Conservation (phyloP, 1,139 yeast genomes). For the Pichia sp. region DNA sequence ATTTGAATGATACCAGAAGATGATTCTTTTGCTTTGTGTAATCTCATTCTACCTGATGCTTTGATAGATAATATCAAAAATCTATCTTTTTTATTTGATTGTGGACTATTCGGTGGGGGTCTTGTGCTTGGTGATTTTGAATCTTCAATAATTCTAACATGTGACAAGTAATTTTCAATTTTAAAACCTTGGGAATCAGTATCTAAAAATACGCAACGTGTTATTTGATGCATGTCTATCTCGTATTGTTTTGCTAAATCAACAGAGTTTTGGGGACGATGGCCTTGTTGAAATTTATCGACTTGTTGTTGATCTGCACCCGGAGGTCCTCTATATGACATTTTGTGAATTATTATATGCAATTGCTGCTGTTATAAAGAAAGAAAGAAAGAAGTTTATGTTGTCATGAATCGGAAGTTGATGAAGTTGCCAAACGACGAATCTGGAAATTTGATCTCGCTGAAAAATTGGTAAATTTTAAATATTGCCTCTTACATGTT, state of each 20-base stretch:
- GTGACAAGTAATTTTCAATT: conserved; percentile 50
- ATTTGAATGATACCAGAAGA: conserved; percentile 73
- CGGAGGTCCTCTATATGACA: neutral
- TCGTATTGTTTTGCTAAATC: conserved; percentile 48
- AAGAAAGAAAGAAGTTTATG: neutral
- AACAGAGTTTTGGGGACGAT: conserved; percentile 17
- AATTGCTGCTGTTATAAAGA: neutral
- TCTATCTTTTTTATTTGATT: conserved; percentile 39
- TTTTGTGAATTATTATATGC: neutral
- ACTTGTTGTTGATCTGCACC: neutral
- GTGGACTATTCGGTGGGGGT: conserved; percentile 38
- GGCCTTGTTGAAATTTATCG: conserved; percentile 9
- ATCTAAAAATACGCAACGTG: conserved; percentile 32
- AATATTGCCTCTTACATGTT: too few relatives aligned
- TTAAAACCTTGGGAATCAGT: conserved; percentile 31
- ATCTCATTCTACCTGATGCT: conserved; percentile 55
- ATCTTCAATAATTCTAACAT: conserved; percentile 52
- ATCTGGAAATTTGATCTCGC: neutral
- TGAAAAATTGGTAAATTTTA: too few relatives aligned
- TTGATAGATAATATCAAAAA: conserved; percentile 44
- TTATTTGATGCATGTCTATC: conserved; percentile 40
- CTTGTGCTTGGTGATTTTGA: conserved; percentile 39
- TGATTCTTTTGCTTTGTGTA: conserved; percentile 85
- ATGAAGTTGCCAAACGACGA: neutral
- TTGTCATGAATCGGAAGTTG: neutral